Conservation (phyloP, 176 grass and related monocot genomes). For the Lolium rigidum region DNA sequence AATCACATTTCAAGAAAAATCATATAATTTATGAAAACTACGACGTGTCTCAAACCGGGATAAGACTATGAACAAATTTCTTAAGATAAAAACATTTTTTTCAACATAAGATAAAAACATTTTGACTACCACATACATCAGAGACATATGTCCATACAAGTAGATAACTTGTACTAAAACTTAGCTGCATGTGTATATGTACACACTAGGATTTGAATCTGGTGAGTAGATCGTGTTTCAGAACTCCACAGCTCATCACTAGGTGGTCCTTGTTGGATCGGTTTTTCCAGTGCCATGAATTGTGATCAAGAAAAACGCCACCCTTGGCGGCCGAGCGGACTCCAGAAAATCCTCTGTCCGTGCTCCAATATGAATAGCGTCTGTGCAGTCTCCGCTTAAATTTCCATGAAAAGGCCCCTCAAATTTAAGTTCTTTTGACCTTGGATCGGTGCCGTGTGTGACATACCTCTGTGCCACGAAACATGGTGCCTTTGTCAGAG, state of each 20-base stretch:
- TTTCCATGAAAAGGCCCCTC: not conserved
- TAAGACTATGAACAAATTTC: no score
- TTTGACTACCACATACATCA: no score
- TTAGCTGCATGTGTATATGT: not conserved
- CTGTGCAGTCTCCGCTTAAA: not conserved
- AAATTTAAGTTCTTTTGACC: conserved; percentile 29
- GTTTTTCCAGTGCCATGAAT: not conserved
- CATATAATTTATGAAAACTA: no score
- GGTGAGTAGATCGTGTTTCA: not conserved
- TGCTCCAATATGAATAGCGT: conserved; percentile 1
- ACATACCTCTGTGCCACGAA: not conserved
- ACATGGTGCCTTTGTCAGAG: conserved; percentile 24
- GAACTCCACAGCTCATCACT: not conserved
- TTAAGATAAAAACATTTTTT: no score
- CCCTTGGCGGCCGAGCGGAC: no score
- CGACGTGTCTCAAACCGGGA: no score
- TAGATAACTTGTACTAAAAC: no score
- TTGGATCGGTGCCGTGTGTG: not conserved
- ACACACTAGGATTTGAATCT: not conserved
- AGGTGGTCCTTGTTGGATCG: not conserved
- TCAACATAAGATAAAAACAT: no score
- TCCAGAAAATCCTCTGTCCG: not conserved
- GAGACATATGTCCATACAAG: no score
- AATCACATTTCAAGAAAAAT: no score
- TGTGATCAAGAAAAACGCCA: not conserved